phyloP scores from a whole-genome alignment of 768 basidiomycete species.

The Rhizopogon vinicolor region DNA sequence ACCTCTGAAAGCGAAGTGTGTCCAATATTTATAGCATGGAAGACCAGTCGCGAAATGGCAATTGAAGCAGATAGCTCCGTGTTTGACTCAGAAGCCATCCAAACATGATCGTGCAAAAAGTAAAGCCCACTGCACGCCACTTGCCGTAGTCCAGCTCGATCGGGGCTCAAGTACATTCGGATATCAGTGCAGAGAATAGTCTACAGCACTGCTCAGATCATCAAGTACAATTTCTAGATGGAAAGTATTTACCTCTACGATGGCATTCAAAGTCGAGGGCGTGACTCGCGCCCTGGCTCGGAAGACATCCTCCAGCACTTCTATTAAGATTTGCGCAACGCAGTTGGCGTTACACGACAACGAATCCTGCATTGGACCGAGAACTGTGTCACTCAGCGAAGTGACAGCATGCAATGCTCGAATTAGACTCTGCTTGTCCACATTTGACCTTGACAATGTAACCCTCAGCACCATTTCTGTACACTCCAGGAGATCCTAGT shows the following conservation, averaged over 20 bases:
- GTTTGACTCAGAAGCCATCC: constrained; percentile 42
- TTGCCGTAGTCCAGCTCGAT: constrained; percentile 17
- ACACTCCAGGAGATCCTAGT: constrained; percentile 51
- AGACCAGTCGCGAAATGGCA: constrained; percentile 47
- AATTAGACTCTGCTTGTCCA: constrained; percentile 9
- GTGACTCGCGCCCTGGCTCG: constrained; percentile 47
- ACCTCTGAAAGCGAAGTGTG: constrained; percentile 35
- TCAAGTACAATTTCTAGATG: neutral
- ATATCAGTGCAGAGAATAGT: constrained; percentile 27
- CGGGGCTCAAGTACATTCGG: constrained; percentile 22
- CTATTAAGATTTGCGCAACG: constrained; percentile 41
- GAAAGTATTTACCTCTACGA: constrained; percentile 46
- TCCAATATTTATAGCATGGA: constrained; percentile 45
- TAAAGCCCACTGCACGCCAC: constrained; percentile 47
- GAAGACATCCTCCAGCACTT: constrained; percentile 49
- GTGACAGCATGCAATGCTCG: constrained; percentile 33
- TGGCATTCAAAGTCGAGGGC: constrained; percentile 43
- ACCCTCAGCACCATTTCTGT: constrained; percentile 59
- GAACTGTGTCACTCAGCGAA: constrained; percentile 34
- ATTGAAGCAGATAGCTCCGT: constrained; percentile 49
- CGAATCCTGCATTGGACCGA: constrained; percentile 5
- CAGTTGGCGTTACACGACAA: neutral
- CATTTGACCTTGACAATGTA: constrained; percentile 41
- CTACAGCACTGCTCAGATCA: constrained; percentile 11
- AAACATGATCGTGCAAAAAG: constrained; percentile 48